phyloP scores from a whole-genome alignment of 169 alveolate genomes.

The Perkinsus marinus region DNA sequence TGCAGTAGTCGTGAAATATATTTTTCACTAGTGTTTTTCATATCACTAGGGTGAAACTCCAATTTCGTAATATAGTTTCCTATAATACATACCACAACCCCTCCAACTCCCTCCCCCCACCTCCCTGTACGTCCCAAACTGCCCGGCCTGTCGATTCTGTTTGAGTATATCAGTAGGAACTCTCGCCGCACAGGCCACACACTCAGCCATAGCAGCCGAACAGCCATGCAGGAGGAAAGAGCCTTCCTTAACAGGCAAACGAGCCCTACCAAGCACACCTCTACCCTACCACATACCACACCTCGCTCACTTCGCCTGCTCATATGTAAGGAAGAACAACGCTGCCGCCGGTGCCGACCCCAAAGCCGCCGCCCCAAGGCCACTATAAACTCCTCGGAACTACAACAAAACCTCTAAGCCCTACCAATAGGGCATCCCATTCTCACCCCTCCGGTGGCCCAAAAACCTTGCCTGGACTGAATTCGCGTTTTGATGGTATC shows the following conservation, averaged over 20 bases:
- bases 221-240: constrained; percentile 15
- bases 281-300: background rate
- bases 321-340: constrained; percentile 29
- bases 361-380: constrained; percentile 27
- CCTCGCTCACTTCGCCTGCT: background rate
- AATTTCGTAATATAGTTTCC: no score
- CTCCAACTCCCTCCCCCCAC: constrained; percentile 11
- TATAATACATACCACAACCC: no score
- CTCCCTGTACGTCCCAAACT: background rate
- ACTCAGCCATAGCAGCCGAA: constrained; percentile 38
- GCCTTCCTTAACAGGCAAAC: background rate
- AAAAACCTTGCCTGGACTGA: constrained; percentile 10
- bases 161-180: constrained; percentile 49
- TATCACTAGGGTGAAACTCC: no score
- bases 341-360: constrained; percentile 55
- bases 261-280: background rate
- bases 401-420: background rate
- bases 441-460: background rate
- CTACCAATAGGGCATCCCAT: background rate
- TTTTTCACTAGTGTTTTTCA: no score
- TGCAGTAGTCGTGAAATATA: no score
- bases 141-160: constrained; percentile 25
- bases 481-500: constrained; percentile 46
- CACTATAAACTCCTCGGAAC: constrained; percentile 28
- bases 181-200: constrained; percentile 31